These are phyloP conservation scores for Chaetomium sp. DNA, from an alignment of 2,329 filamentous ascomycete species.

Conservation along the genomic window DNA sequence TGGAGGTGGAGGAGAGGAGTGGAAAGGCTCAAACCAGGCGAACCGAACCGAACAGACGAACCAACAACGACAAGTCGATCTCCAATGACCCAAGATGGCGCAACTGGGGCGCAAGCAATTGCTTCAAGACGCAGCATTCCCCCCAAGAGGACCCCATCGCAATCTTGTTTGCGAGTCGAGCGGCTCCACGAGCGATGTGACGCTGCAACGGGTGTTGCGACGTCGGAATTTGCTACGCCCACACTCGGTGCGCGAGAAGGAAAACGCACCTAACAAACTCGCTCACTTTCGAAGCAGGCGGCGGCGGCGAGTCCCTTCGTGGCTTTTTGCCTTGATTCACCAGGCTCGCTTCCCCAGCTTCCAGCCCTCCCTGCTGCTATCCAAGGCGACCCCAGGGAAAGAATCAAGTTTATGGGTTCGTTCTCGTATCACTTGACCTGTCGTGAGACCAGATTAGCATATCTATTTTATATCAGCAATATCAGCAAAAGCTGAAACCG, in stretches of 20 bases:
- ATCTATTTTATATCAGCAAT: neutral
- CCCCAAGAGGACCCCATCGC: constrained; percentile 7
- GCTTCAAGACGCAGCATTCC: neutral
- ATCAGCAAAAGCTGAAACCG: neutral
- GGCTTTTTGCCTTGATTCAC: neutral
- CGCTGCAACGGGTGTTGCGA: constrained; percentile 1
- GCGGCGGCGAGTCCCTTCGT: neutral
- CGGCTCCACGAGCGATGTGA: constrained; percentile 1
- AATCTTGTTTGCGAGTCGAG: constrained; percentile 13
- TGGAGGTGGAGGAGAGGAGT: neutral
- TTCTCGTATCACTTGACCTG: neutral
- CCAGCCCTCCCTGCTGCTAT: neutral
- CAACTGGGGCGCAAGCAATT: neutral
- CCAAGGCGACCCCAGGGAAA: neutral
- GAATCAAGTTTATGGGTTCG: neutral
- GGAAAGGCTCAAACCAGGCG: neutral
- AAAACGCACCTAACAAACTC: neutral
- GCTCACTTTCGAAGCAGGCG: neutral
- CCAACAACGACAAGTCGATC: neutral
- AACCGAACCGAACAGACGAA: neutral
- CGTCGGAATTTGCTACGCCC: neutral
- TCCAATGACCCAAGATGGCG: neutral
- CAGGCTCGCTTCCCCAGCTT: neutral
- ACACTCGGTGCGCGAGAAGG: neutral
- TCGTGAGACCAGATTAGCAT: neutral